phyloP scores from a whole-genome alignment of 2,329 filamentous ascomycete species.

The Metarhizium anisopliae region DNA sequence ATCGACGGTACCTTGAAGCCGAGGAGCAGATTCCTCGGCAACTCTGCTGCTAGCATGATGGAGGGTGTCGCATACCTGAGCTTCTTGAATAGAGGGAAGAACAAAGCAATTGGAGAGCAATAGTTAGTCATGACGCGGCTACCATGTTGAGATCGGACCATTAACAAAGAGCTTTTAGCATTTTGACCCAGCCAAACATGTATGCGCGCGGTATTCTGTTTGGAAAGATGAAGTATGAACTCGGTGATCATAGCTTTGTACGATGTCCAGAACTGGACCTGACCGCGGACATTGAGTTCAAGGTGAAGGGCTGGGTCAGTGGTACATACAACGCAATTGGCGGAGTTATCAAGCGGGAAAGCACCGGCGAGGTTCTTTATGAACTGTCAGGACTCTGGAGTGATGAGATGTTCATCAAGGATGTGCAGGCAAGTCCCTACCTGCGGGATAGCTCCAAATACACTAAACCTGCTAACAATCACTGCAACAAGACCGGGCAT shows the following conservation, averaged over 20 bases:
- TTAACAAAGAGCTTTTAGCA: slow-evolving; percentile 38
- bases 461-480: not conserved
- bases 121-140: slow-evolving; percentile 54
- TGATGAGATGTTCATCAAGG: slow-evolving; percentile 87
- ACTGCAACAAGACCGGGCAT: slow-evolving; percentile 62
- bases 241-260: slow-evolving; percentile 91
- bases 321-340: slow-evolving; percentile 96
- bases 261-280: slow-evolving; percentile 82
- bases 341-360: slow-evolving; percentile 80
- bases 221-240: slow-evolving; percentile 98
- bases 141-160: not conserved
- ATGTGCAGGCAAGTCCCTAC: slow-evolving; percentile 53
- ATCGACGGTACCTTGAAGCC: slow-evolving; percentile 96
- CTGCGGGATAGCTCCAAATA: not conserved
- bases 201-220: slow-evolving; percentile 95
- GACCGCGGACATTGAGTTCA: slow-evolving; percentile 90
- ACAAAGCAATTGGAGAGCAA: slow-evolving; percentile 62
- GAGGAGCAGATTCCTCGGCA: slow-evolving; percentile 88
- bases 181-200: slow-evolving; percentile 97
- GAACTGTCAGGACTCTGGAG: slow-evolving; percentile 92
- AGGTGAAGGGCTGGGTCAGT: slow-evolving; percentile 94
- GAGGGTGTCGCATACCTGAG: slow-evolving; percentile 86
- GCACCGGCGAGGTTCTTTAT: slow-evolving; percentile 77
- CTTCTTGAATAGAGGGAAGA: slow-evolving; percentile 66
- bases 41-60: slow-evolving; percentile 97